A percentile compares a stretch with the other conserved stretches of the same genome.
These are phyloP conservation scores for Turnera subulata DNA, from an alignment of 345 rosid genomes.

Conservation along the genomic window DNA sequence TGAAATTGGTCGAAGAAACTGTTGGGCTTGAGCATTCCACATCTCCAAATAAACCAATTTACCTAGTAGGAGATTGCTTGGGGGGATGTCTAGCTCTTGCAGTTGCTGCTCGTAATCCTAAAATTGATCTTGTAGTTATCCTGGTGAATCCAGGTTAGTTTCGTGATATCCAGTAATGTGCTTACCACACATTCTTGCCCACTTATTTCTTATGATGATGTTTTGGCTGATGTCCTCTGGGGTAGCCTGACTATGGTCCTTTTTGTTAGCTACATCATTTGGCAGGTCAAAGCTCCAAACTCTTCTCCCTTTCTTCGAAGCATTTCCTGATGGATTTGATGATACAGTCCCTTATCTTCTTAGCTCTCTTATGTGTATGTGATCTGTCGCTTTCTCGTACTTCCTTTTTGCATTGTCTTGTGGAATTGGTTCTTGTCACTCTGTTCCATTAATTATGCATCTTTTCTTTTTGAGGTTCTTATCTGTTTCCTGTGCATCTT, in stretches of 20 bases:
- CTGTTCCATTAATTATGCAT: too few species aligned
- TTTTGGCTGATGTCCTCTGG: too few species aligned
- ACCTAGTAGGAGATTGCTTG: slow-evolving; percentile 79
- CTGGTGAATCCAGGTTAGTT: slow-evolving; percentile 76
- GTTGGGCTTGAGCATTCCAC: slow-evolving; percentile 45
- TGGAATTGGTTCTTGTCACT: too few species aligned
- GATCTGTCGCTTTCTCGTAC: too few species aligned
- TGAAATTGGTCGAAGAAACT: slow-evolving; percentile 58
- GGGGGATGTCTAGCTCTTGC: slow-evolving; percentile 95
- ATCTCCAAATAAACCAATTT: slow-evolving; percentile 64
- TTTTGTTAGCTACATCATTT: slow-evolving; percentile 70
- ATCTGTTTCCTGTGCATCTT: too few species aligned
- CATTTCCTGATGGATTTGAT: slow-evolving; percentile 61
- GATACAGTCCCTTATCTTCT: slow-evolving; percentile 58
- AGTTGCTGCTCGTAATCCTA: slow-evolving; percentile 72
- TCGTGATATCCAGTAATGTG: too few species aligned
- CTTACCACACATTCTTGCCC: too few species aligned
- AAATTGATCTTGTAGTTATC: slow-evolving; percentile 57
- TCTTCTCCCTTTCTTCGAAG: slow-evolving; percentile 54
- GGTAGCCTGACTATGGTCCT: background rate
- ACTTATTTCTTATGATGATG: too few species aligned
- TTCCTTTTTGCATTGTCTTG: too few species aligned
- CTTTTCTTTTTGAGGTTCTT: too few species aligned
- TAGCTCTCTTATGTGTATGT: slow-evolving; percentile 62
- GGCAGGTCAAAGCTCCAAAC: slow-evolving; percentile 73